Evolutionary conservation across 75 land plant species (phyloP).

Genomic region (Selaginella moellendorffii): DNA sequence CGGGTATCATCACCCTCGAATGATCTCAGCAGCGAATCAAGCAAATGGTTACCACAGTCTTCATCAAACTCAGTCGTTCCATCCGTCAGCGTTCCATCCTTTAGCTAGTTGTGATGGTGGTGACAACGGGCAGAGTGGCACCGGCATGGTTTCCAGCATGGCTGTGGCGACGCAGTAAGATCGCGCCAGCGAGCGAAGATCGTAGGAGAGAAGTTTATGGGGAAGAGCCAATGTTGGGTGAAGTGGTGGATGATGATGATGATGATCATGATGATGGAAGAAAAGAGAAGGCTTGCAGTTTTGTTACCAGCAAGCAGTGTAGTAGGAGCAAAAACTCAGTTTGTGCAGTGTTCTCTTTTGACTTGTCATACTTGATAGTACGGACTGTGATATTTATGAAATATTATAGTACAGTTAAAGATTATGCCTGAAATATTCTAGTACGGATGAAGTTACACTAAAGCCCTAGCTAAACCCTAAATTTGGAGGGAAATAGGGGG

Average conservation of each 20-base stretch:
- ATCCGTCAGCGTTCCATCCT: slow-evolving; percentile 19
- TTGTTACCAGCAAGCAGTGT: neutral
- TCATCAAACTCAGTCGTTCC: slow-evolving; percentile 12
- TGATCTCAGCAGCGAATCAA: neutral
- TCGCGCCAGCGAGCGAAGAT: neutral
- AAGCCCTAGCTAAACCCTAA: too few species aligned
- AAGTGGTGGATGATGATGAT: neutral
- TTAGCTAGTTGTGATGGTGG: slow-evolving; percentile 16
- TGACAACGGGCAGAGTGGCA: slow-evolving; percentile 18
- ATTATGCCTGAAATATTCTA: too few species aligned
- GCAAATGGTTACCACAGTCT: slow-evolving; percentile 14
- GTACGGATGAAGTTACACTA: too few species aligned
- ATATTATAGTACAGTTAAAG: too few species aligned
- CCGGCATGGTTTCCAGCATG: neutral
- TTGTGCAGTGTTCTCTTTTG: too few species aligned
- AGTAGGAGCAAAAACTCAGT: too few species aligned
- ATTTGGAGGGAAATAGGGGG: too few species aligned
- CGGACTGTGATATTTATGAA: too few species aligned
- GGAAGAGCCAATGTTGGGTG: neutral
- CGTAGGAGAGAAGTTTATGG: neutral
- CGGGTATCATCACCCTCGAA: too few species aligned
- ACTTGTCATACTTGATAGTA: too few species aligned
- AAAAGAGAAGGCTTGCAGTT: neutral
- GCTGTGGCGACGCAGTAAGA: neutral
- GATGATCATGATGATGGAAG: neutral